Evolutionary conservation across 371 early-diverging fungal species (phyloP), one percentile per base, ranked within the genome.

Genomic region (Blastocladiella emersonii): DNA sequence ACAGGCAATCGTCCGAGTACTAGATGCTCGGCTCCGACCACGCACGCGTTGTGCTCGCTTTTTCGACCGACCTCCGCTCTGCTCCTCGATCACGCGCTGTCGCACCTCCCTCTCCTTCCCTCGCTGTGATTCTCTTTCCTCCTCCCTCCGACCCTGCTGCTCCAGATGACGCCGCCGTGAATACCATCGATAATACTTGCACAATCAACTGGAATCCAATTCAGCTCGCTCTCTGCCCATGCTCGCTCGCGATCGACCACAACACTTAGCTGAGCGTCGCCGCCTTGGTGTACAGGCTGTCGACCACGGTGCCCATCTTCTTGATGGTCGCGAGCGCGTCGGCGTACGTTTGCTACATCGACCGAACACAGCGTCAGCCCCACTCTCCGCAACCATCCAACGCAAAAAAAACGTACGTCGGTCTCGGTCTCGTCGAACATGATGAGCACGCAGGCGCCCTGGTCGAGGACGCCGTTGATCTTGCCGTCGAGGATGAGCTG

Each of bases 401-500:
- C 53, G 23, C 21, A 27, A 72, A 34, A 61, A 27, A 27, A 30
- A 73, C 80, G 71, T 72, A 86, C 86, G 72, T 95, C 95, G 65
- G 79, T 80, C 67, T 82, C 81, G 27, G 83, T 78, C 53, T 93
- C 93, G 35, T 96, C 95, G 78, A 93, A 96, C 5, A 98, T 85
- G 63, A 92, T 86, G 67, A 98, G 71, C 65, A 90, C 90, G 23
- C 95, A 95, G 32, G 90, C 92, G 32, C 95, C 95, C 76, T 98
- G 98, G 70, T 98, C 99, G 64, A 98, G 77, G 66, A 96, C 92
- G 49, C 98, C 99, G 63, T 83, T 79, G 71, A 98, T 88, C 25
- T 89, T 89, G 74, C 91, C 88, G 78, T 98, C 99, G 68, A 98
- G 78, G 68, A 98, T 98, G 98, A 98, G 96, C 72, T 97, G 93